Conservation (phyloP, 2,329 filamentous ascomycete species). For the Canariomyces notabilis region DNA sequence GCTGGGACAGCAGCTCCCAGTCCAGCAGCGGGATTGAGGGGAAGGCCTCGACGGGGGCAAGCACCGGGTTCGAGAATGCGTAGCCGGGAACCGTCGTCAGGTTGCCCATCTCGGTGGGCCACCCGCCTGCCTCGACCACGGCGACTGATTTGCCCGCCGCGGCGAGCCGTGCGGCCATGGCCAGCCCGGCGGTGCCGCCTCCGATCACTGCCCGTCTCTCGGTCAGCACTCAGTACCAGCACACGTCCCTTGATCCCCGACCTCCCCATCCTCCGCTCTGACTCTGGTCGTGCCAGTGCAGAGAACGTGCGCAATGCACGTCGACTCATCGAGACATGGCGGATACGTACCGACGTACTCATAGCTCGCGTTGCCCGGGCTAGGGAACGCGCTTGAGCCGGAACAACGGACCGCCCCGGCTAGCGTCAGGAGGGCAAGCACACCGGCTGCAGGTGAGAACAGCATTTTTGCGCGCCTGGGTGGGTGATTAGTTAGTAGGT, state of each 20-base stretch:
- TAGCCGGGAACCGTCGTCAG: slow-evolving; percentile 11
- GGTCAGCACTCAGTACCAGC: too few species aligned
- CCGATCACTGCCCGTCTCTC: slow-evolving; percentile 34
- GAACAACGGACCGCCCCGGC: too few species aligned
- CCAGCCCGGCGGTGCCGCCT: slow-evolving; percentile 36
- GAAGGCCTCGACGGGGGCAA: slow-evolving; percentile 7
- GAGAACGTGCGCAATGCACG: too few species aligned
- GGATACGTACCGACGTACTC: too few species aligned
- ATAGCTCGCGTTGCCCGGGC: too few species aligned
- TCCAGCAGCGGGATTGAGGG: slow-evolving; percentile 24
- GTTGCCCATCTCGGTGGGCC: slow-evolving; percentile 26
- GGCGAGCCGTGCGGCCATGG: slow-evolving; percentile 32
- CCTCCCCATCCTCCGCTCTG: slow-evolving; percentile 21
- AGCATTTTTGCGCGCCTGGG: too few species aligned
- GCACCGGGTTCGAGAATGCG: slow-evolving; percentile 16
- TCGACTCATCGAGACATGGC: too few species aligned
- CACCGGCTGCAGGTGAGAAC: too few species aligned
- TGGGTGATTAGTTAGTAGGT: too few species aligned
- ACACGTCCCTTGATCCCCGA: slow-evolving; percentile 22
- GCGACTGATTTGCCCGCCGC: slow-evolving; percentile 31
- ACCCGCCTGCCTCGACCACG: slow-evolving; percentile 36
- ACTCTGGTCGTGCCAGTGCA: slow-evolving; percentile 21
- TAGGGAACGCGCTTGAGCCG: too few species aligned
- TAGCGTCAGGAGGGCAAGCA: too few species aligned
- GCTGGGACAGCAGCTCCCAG: slow-evolving; percentile 27